phyloP scores from a whole-genome alignment of 73 alveolate species.

The Tetrahymena elliotti region DNA sequence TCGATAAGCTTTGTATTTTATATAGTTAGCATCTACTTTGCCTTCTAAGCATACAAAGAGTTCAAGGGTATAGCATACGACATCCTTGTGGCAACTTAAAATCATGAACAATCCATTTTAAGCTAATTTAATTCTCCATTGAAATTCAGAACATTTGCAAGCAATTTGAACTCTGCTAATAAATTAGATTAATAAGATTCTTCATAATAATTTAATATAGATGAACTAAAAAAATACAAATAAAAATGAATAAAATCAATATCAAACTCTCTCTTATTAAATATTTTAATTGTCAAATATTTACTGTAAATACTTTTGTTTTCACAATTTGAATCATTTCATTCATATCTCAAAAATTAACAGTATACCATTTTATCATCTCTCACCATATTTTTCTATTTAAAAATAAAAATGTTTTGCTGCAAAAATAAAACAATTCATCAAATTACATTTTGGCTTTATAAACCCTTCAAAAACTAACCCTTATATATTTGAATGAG shows the following conservation, averaged over 20 bases:
- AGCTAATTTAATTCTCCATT: background rate
- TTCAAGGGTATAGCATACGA: background rate
- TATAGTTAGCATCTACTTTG: background rate
- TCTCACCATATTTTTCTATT: no score
- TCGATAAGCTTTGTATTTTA: background rate
- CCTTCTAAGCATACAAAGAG: background rate
- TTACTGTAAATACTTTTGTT: background rate
- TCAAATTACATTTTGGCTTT: no score
- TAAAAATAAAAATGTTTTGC: no score
- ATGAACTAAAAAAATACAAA: background rate
- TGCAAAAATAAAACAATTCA: no score
- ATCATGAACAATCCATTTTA: background rate
- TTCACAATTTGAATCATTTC: no score
- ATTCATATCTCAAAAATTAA: no score
- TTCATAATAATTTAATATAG: background rate
- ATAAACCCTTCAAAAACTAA: no score
- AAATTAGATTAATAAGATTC: background rate
- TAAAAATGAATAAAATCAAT: background rate
- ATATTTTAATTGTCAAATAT: background rate
- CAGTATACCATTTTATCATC: no score
- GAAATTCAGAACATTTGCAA: background rate
- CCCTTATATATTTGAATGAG: no score
- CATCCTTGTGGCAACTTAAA: background rate
- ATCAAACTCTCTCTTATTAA: background rate
- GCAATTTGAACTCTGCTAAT: background rate